These are phyloP conservation scores for Pseudogymnoascus sp. DNA, from an alignment of 2,329 filamentous ascomycete genomes.

Conservation along the genomic window DNA sequence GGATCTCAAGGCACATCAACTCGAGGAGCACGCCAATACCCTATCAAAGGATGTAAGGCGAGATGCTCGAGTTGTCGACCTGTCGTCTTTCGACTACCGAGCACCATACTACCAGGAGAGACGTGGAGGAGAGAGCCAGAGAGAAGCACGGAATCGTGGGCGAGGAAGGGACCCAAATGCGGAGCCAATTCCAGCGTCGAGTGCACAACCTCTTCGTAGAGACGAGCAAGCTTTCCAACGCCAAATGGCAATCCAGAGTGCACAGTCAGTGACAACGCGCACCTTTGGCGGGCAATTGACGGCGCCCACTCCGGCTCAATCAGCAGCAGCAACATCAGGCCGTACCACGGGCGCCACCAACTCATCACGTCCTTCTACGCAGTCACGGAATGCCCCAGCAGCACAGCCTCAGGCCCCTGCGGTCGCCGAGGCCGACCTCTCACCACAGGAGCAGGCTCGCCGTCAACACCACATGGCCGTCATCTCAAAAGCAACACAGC, in stretches of 20 bases:
- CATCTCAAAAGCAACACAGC: slow-evolving; percentile 71
- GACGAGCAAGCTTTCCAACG: slow-evolving; percentile 89
- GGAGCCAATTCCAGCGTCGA: slow-evolving; percentile 67
- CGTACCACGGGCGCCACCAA: neutral
- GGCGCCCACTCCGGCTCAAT: slow-evolving; percentile 37
- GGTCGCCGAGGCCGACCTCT: slow-evolving; percentile 44
- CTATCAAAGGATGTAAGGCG: slow-evolving; percentile 75
- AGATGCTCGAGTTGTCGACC: slow-evolving; percentile 77
- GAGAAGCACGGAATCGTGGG: slow-evolving; percentile 38
- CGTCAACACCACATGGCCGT: slow-evolving; percentile 74
- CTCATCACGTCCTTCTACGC: neutral
- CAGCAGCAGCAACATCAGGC: slow-evolving; percentile 9
- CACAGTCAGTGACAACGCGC: slow-evolving; percentile 69
- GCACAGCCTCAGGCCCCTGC: slow-evolving; percentile 35
- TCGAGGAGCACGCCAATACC: slow-evolving; percentile 71
- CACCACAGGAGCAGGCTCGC: slow-evolving; percentile 73
- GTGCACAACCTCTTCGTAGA: slow-evolving; percentile 69
- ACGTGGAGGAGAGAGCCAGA: slow-evolving; percentile 37
- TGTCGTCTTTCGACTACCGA: slow-evolving; percentile 76
- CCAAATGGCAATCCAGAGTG: slow-evolving; percentile 82
- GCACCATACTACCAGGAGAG: slow-evolving; percentile 57
- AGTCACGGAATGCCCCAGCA: slow-evolving; percentile 10
- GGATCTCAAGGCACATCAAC: slow-evolving; percentile 87
- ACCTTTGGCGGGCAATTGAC: slow-evolving; percentile 82
- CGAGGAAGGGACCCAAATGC: slow-evolving; percentile 81